A percentile compares a stretch with the other conserved stretches of the same genome.
Conservation (phyloP, 176 grass and related monocot species). For the Echinochloa phyllopogon region DNA sequence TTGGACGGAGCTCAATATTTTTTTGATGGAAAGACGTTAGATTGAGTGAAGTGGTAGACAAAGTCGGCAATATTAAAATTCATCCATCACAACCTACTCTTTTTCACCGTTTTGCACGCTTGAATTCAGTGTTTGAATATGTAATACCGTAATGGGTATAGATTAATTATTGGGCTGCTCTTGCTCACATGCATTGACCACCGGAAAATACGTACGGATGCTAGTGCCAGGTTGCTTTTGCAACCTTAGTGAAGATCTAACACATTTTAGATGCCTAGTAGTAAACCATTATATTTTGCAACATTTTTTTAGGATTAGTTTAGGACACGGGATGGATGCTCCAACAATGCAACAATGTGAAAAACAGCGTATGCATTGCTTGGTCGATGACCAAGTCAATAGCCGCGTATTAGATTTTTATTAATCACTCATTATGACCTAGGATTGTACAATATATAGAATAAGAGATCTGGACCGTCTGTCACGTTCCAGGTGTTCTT, state of each 20-base stretch:
- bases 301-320: not conserved
- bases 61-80: constrained; percentile 20
- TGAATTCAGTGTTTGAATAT: constrained; percentile 8
- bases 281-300: not conserved
- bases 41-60: constrained; percentile 42
- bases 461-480: not conserved
- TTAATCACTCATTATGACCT: not conserved
- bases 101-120: constrained; percentile 31
- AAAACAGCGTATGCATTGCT: not conserved
- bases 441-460: not conserved
- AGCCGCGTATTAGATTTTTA: not conserved
- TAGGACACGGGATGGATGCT: not conserved
- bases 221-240: not conserved
- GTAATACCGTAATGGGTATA: not conserved
- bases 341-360: not conserved
- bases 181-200: constrained; percentile 11
- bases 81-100: not conserved
- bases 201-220: not conserved
- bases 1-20: constrained; percentile 5
- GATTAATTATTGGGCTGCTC: not conserved
- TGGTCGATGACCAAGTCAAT: not conserved
- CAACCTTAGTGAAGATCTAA: not conserved
- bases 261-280: not conserved
- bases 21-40: not conserved
- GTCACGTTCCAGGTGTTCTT: no score